phyloP scores from a whole-genome alignment of 192 early-diverging fungal species.

The Linnemannia schmuckeri region DNA sequence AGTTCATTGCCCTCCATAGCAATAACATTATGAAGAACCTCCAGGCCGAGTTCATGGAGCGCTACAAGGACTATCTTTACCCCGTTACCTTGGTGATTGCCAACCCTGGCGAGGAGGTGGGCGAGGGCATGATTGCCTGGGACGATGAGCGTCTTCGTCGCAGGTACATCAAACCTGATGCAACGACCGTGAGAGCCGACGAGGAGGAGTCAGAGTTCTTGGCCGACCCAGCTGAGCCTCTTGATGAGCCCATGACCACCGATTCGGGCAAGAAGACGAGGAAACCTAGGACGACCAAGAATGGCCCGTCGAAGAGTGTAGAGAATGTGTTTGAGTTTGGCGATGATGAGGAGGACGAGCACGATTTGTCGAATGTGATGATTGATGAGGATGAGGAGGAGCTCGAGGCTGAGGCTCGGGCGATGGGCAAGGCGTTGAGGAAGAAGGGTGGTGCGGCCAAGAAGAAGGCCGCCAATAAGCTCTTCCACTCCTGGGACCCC shows the following conservation, averaged over 20 bases:
- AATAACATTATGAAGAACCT: constrained; percentile 89
- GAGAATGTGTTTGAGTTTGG: constrained; percentile 48
- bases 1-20: constrained; percentile 90
- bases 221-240: constrained; percentile 15
- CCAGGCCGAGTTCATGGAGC: constrained; percentile 83
- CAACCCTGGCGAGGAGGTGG: constrained; percentile 50
- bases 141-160: constrained; percentile 50
- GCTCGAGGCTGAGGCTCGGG: constrained; percentile 56
- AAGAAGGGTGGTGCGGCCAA: constrained; percentile 21
- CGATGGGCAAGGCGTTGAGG: constrained; percentile 43
- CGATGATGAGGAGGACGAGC: constrained; percentile 51
- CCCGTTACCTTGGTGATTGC: constrained; percentile 60
- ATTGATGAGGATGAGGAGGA: constrained; percentile 64
- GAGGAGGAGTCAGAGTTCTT: constrained; percentile 16
- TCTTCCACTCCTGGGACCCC: constrained; percentile 61
- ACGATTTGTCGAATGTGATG: constrained; percentile 41
- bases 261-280: background rate
- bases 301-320: background rate
- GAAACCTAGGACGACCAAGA: constrained; percentile 3
- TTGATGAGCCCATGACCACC: constrained; percentile 29
- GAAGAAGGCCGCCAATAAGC: constrained; percentile 38
- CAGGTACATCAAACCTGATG: constrained; percentile 25
- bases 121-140: constrained; percentile 47
- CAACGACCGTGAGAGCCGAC: background rate
- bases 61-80: constrained; percentile 80